A percentile compares a stretch with the other conserved stretches of the same genome.
Evolutionary conservation across 2,329 filamentous ascomycete species (phyloP).

Genomic region (Fusarium gaditjirri): DNA sequence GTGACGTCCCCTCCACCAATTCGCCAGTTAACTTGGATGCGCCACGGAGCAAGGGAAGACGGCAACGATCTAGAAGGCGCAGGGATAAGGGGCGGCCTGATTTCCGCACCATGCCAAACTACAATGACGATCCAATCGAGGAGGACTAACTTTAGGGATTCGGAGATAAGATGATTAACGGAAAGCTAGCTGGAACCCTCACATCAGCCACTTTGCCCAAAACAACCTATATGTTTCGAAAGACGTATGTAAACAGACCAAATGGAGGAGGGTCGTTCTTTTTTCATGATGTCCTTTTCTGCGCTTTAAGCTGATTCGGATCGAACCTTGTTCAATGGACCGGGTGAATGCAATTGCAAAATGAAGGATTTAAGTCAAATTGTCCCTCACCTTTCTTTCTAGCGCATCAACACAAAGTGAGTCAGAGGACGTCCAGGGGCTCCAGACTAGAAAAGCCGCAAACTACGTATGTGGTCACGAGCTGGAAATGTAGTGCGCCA

Average conservation of each 20-base stretch:
- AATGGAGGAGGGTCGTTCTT: background rate
- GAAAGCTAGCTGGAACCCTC: background rate
- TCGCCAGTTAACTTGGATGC: background rate
- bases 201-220: background rate
- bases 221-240: background rate
- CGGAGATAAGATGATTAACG: slow-evolving; percentile 3
- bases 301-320: background rate
- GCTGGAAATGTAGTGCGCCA: slow-evolving; percentile 24
- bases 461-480: slow-evolving; percentile 30
- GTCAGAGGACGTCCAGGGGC: slow-evolving; percentile 1
- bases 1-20: slow-evolving; percentile 2
- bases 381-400: background rate
- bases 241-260: background rate
- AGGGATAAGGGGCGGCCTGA: slow-evolving; percentile 46
- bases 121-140: slow-evolving; percentile 50
- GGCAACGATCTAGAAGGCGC: slow-evolving; percentile 26
- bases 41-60: slow-evolving; percentile 16
- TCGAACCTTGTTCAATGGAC: background rate
- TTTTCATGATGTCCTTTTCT: background rate
- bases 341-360: background rate
- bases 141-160: slow-evolving; percentile 23
- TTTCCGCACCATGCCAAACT: slow-evolving; percentile 48
- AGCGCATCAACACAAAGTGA: background rate
- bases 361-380: too few species aligned
- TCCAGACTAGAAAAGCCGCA: background rate